These are phyloP conservation scores for Nakaseomyces uthaithaninus DNA, from an alignment of 1,139 yeast species.

Conservation along the genomic window DNA sequence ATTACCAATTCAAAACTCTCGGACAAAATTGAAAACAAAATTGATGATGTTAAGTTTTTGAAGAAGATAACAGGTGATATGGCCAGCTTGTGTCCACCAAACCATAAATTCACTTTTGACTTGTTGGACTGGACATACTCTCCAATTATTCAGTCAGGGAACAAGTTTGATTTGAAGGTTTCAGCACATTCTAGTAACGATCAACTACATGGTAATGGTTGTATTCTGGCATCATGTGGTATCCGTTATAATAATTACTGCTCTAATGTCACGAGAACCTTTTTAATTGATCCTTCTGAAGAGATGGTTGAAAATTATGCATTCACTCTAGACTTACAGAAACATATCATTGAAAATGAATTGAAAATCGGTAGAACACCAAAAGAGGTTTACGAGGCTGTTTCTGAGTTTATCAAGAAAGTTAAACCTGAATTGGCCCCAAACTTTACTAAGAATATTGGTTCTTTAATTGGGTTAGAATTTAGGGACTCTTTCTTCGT, in stretches of 20 bases:
- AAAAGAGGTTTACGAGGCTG: slow-evolving; percentile 57
- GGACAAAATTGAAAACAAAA: slow-evolving; percentile 70
- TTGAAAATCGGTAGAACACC: slow-evolving; percentile 64
- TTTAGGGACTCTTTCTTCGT: slow-evolving; percentile 75
- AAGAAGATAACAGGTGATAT: slow-evolving; percentile 54
- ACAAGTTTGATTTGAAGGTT: slow-evolving; percentile 74
- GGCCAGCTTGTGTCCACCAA: slow-evolving; percentile 34
- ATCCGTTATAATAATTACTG: slow-evolving; percentile 84
- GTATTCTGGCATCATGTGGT: slow-evolving; percentile 77
- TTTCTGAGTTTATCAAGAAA: slow-evolving; percentile 49
- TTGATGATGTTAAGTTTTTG: slow-evolving; percentile 70
- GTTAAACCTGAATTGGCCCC: slow-evolving; percentile 55
- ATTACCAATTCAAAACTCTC: slow-evolving; percentile 67
- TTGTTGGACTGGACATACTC: slow-evolving; percentile 90
- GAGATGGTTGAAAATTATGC: slow-evolving; percentile 76
- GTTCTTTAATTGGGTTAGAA: slow-evolving; percentile 87
- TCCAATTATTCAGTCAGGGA: slow-evolving; percentile 87
- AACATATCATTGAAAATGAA: slow-evolving; percentile 44
- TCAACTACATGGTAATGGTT: slow-evolving; percentile 65
- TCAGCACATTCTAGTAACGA: slow-evolving; percentile 71
- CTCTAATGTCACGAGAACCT: slow-evolving; percentile 81
- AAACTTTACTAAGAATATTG: slow-evolving; percentile 71
- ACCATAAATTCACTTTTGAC: slow-evolving; percentile 59
- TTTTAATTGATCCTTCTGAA: slow-evolving; percentile 79
- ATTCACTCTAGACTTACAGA: slow-evolving; percentile 60